phyloP scores from a whole-genome alignment of 768 basidiomycete genomes.

The Sarcomyxa edulis region DNA sequence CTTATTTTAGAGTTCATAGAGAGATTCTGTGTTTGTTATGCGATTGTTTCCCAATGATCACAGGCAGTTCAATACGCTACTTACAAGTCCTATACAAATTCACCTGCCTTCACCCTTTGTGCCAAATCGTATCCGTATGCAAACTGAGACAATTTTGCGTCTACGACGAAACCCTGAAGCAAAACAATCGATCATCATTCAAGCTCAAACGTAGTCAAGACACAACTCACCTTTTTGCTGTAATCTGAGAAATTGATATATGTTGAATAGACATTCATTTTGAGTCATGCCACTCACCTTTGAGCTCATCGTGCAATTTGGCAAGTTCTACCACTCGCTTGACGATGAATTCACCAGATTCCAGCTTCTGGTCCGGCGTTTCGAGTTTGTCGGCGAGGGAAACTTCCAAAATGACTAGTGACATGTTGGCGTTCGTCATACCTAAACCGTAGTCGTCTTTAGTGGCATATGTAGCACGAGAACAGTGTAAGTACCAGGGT shows the following conservation, averaged over 20 bases:
- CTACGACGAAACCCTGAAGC: slow-evolving; percentile 56
- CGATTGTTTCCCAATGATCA: too few species aligned
- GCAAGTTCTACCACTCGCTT: slow-evolving; percentile 64
- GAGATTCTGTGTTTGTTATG: too few species aligned
- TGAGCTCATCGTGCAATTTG: slow-evolving; percentile 56
- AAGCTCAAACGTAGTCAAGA: neutral
- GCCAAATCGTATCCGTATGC: slow-evolving; percentile 66
- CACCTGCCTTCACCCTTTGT: slow-evolving; percentile 25
- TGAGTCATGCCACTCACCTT: slow-evolving; percentile 45
- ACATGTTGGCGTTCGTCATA: slow-evolving; percentile 94
- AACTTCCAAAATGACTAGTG: slow-evolving; percentile 71
- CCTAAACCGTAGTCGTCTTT: too few species aligned
- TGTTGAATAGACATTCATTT: too few species aligned
- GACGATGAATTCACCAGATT: slow-evolving; percentile 83
- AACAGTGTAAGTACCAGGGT: slow-evolving; percentile 60
- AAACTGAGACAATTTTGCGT: slow-evolving; percentile 74
- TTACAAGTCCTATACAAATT: too few species aligned
- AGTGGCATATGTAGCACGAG: slow-evolving; percentile 5
- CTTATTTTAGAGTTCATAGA: too few species aligned
- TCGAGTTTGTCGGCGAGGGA: slow-evolving; percentile 61
- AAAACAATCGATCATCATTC: neutral
- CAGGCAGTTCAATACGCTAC: too few species aligned
- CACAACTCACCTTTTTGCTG: slow-evolving; percentile 41
- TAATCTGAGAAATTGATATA: slow-evolving; percentile 38
- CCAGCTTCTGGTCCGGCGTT: slow-evolving; percentile 69